Base-by-base conservation (phyloP, 768 basidiomycete genomes). In the Guyanaporus albipodus region DNA sequence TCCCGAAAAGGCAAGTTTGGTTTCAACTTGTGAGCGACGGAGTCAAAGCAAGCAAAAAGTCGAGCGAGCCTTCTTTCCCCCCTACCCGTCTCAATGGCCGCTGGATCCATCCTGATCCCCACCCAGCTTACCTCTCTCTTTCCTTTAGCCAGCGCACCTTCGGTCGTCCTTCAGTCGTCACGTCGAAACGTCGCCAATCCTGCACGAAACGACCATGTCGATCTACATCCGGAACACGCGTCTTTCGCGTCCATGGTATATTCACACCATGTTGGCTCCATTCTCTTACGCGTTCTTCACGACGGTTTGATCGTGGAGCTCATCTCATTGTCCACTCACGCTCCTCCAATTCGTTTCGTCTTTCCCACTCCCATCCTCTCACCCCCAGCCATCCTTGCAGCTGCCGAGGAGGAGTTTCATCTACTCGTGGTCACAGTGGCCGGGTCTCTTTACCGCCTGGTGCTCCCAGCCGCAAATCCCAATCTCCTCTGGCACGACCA, bases 261-360 rank as follows among this genome's bases (percentile, higher is more conserved):
- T 53, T 73, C 82, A 5, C 69, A 73, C 12, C 59, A 66, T 29
- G 78, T 82, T 4, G 85, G 86, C 14, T 75, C 83, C 39, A 73
- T 92, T 43, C 75, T 91, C 42, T 66, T 84, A 38, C 84, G 91
- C 49, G 75, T 90, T 37, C 72, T 91, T 44, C 84, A 91, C 51
- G 80, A 77, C 36, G 85, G 83, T 21, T 67, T 81, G 52, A 82
- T 90, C 40, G 66, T 91, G 34, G 88, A 93, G 59, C 77, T 94
- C 37, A 60, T 82, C 29, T 87, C 89, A n/a, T 70, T 91, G 36
- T 79, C 86, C 6, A 74, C 76, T 2, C 70, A 79, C 53, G 70
- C 82, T 3, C 71, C 76, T 26, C 82, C 89, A 15, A 75, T 91
- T 52, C 82, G 88, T 47, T 80, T 93, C 62, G 73, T 87, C 53